Evolutionary conservation across 2,329 filamentous ascomycete genomes (phyloP).

Genomic region (Ophiostoma ips): DNA sequence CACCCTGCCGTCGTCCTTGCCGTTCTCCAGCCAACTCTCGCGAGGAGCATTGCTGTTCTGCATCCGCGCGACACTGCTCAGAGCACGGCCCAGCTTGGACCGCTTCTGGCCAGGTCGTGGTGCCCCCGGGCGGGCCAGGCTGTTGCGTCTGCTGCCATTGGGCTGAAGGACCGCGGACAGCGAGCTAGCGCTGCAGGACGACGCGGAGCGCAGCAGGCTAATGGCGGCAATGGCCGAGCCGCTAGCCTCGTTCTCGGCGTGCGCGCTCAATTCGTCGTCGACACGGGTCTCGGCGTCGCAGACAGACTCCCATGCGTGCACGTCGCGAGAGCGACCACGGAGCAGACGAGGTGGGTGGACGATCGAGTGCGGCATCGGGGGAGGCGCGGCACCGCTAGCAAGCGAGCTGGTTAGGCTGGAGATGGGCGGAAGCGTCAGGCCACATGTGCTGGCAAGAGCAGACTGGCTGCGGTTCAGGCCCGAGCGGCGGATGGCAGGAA

Average conservation of each 20-base stretch:
- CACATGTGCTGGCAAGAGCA: slow-evolving; percentile 36
- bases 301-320: slow-evolving; percentile 82
- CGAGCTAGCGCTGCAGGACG: slow-evolving; percentile 30
- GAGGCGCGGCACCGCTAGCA: slow-evolving; percentile 3
- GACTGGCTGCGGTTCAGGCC: slow-evolving; percentile 59
- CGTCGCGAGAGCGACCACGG: slow-evolving; percentile 70
- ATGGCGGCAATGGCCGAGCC: slow-evolving; percentile 74
- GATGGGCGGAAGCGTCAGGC: slow-evolving; percentile 43
- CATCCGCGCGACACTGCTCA: slow-evolving; percentile 48
- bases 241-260: slow-evolving; percentile 65
- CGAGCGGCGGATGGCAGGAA: slow-evolving; percentile 34
- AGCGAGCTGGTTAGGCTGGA: slow-evolving; percentile 34
- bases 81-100: slow-evolving; percentile 44
- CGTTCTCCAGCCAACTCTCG: background rate
- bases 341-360: slow-evolving; percentile 32
- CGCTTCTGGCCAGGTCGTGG: slow-evolving; percentile 38
- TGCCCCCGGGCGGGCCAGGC: slow-evolving; percentile 21
- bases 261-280: slow-evolving; percentile 61
- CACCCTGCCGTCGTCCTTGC: slow-evolving; percentile 11
- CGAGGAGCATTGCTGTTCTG: slow-evolving; percentile 23
- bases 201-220: slow-evolving; percentile 60
- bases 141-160: slow-evolving; percentile 54
- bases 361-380: slow-evolving; percentile 9
- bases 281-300: slow-evolving; percentile 61
- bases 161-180: slow-evolving; percentile 27